phyloP scores from a whole-genome alignment of 345 rosid species.

The Camelina neglecta region DNA sequence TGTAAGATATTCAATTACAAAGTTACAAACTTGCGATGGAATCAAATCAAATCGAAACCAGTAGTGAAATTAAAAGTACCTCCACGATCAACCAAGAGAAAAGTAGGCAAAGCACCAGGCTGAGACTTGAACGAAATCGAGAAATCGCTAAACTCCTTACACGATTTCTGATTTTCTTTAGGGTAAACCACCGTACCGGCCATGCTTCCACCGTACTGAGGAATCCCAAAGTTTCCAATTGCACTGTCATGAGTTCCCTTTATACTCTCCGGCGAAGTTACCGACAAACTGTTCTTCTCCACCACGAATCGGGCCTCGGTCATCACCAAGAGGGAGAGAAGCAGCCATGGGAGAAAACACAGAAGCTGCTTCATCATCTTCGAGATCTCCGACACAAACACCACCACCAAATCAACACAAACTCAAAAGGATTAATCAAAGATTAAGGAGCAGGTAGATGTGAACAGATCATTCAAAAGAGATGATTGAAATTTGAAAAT shows the following conservation, averaged over 20 bases:
- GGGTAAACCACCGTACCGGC: slow-evolving; percentile 83
- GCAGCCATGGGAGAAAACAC: slow-evolving; percentile 49
- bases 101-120: slow-evolving; percentile 87
- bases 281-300: slow-evolving; percentile 92
- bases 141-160: slow-evolving; percentile 66
- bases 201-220: slow-evolving; percentile 99
- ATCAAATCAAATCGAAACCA: neutral
- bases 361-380: slow-evolving; percentile 46
- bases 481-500: slow-evolving; percentile 1
- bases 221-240: slow-evolving; percentile 97
- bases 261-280: slow-evolving; percentile 89
- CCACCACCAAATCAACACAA: neutral
- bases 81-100: slow-evolving; percentile 94
- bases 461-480: neutral
- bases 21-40: neutral
- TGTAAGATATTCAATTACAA: slow-evolving; percentile 1
- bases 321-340: neutral
- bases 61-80: slow-evolving; percentile 46
- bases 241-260: slow-evolving; percentile 89
- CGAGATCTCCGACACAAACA: slow-evolving; percentile 39
- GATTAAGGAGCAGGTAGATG: neutral
- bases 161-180: slow-evolving; percentile 73
- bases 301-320: slow-evolving; percentile 73
- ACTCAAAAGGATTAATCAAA: too few relatives aligned
- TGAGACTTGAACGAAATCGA: slow-evolving; percentile 66